Percentiles rank a stretch among this genome's conserved stretches.
Conservation (phyloP, 1,284 basidiomycete genomes). For the Sporisorium reilianum region DNA sequence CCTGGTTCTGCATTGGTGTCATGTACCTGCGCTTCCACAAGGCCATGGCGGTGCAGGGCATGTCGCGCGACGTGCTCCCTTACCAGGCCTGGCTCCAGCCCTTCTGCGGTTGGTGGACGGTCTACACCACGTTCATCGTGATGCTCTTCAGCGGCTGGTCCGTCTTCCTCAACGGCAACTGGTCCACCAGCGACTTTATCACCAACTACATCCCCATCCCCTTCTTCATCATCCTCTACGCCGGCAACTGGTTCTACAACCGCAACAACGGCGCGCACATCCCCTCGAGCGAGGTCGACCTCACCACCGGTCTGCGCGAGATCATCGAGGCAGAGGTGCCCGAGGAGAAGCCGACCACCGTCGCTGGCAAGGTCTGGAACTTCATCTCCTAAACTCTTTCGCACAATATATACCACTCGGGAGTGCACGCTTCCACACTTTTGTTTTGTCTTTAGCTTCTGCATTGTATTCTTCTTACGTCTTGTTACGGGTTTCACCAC, state of each 20-base stretch:
- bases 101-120: slow-evolving; percentile 57
- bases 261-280: slow-evolving; percentile 69
- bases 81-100: slow-evolving; percentile 72
- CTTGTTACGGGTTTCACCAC: no score
- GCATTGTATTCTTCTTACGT: no score
- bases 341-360: slow-evolving; percentile 47
- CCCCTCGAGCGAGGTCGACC: slow-evolving; percentile 69
- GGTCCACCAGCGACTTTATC: slow-evolving; percentile 74
- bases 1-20: slow-evolving; percentile 86
- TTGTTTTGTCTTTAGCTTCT: no score
- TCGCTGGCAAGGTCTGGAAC: slow-evolving; percentile 51
- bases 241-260: slow-evolving; percentile 74
- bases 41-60: slow-evolving; percentile 76
- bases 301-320: slow-evolving; percentile 73
- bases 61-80: slow-evolving; percentile 72
- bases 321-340: slow-evolving; percentile 52
- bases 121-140: slow-evolving; percentile 46
- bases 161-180: slow-evolving; percentile 63
- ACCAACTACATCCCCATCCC: slow-evolving; percentile 83
- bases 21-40: slow-evolving; percentile 81
- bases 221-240: slow-evolving; percentile 82
- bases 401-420: no score
- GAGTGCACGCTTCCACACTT: no score
- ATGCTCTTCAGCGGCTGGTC: slow-evolving; percentile 70
- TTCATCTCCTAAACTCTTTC: slow-evolving; percentile 46